Conservation (phyloP, 805 yeast genomes). For the Starmera quercuum region DNA sequence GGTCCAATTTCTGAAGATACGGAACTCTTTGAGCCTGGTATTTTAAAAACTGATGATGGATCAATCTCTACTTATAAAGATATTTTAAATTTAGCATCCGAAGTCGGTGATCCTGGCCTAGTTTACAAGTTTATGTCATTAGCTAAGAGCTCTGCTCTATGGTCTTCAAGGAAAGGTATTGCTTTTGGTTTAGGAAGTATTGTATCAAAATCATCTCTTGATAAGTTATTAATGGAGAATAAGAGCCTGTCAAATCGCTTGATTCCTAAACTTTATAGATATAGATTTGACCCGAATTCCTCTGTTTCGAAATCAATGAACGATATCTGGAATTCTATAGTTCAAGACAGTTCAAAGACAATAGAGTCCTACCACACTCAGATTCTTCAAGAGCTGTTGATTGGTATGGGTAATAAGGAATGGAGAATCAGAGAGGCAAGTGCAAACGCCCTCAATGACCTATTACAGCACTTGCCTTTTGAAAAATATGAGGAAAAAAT, state of each 20-base stretch:
- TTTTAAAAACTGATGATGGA: conserved; percentile 72
- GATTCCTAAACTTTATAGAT: conserved; percentile 78
- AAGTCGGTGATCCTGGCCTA: conserved; percentile 90
- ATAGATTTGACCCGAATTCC: conserved; percentile 75
- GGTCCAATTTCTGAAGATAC: conserved; percentile 77
- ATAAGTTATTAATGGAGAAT: conserved; percentile 49
- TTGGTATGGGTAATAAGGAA: conserved; percentile 70
- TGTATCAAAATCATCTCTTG: conserved; percentile 69
- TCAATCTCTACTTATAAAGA: conserved; percentile 90
- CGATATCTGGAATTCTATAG: conserved; percentile 76
- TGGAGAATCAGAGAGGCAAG: conserved; percentile 94
- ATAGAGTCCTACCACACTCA: conserved; percentile 45
- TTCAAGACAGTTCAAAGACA: conserved; percentile 45
- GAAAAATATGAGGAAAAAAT: conserved; percentile 42
- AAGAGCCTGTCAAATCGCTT: conserved; percentile 47
- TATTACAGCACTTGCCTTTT: conserved; percentile 51
- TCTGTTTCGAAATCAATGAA: conserved; percentile 77
- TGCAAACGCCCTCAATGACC: conserved; percentile 59
- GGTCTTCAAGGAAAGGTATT: conserved; percentile 91
- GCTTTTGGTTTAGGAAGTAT: conserved; percentile 90
- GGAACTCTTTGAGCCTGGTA: conserved; percentile 77
- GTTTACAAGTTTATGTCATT: conserved; percentile 92
- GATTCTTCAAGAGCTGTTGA: conserved; percentile 58
- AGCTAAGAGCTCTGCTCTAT: conserved; percentile 77
- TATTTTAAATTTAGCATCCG: conserved; percentile 80